Conservation (phyloP, 257 asterid genomes). For the Pogostemon cablin region DNA sequence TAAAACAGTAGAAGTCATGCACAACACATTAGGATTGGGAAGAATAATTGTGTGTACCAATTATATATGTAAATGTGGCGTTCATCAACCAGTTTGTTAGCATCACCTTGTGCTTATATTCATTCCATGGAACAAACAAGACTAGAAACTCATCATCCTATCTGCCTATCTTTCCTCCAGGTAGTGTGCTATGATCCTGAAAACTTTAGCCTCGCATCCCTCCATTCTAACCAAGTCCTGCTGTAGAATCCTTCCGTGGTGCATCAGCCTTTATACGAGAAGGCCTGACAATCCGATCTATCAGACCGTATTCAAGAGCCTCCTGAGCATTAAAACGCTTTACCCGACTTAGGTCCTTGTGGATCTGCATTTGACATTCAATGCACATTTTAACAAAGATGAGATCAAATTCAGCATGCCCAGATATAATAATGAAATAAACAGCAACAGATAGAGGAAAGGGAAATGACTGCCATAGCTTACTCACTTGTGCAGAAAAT, state of each 20-base stretch:
- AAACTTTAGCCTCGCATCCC: too few relatives aligned
- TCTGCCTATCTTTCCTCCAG: too few relatives aligned
- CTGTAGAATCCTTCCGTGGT: conserved; percentile 33
- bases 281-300: conserved; percentile 79
- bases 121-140: too few relatives aligned
- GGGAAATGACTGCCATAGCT: neutral
- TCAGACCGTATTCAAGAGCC: conserved; percentile 90
- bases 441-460: conserved; percentile 1
- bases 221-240: conserved; percentile 35
- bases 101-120: too few relatives aligned
- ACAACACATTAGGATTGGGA: too few relatives aligned
- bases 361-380: conserved; percentile 51
- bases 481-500: neutral
- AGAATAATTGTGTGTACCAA: too few relatives aligned
- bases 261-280: conserved; percentile 45
- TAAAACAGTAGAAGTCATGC: too few relatives aligned
- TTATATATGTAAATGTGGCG: too few relatives aligned
- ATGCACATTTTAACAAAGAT: conserved; percentile 6
- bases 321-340: conserved; percentile 74
- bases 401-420: neutral
- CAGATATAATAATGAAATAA: neutral
- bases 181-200: too few relatives aligned
- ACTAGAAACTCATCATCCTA: too few relatives aligned
- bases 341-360: conserved; percentile 67
- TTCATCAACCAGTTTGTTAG: too few relatives aligned